These are phyloP conservation scores for Protomyces macrosporus DNA, from an alignment of 1,139 yeast species.

Conservation along the genomic window DNA sequence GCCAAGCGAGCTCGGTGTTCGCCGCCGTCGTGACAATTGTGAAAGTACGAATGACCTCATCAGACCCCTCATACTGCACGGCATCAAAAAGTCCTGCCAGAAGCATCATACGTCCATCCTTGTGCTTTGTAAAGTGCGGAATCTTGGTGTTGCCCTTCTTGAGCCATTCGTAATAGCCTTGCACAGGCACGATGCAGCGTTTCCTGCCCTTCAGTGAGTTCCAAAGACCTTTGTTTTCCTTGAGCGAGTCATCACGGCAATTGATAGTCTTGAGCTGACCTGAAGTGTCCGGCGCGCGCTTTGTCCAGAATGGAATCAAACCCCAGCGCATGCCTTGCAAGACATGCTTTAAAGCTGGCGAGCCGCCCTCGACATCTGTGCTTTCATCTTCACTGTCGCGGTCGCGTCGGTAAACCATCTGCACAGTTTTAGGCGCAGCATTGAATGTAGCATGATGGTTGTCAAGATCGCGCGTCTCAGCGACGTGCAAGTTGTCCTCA, in stretches of 20 bases:
- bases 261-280: constrained; percentile 37
- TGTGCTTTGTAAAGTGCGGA: constrained; percentile 62
- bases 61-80: constrained; percentile 36
- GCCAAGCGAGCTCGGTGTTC: constrained; percentile 48
- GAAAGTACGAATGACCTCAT: constrained; percentile 46
- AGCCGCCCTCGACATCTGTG: neutral
- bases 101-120: constrained; percentile 50
- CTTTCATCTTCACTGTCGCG: neutral
- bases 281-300: constrained; percentile 37
- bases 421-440: constrained; percentile 15
- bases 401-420: constrained; percentile 14
- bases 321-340: constrained; percentile 48
- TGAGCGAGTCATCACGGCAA: constrained; percentile 38
- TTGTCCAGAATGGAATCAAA: constrained; percentile 51
- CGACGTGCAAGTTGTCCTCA: constrained; percentile 6
- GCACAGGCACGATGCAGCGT: constrained; percentile 66
- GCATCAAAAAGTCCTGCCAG: constrained; percentile 63
- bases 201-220: constrained; percentile 37
- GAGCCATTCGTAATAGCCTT: constrained; percentile 84
- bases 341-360: neutral
- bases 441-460: constrained; percentile 15
- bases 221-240: constrained; percentile 36
- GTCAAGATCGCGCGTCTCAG: constrained; percentile 15
- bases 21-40: constrained; percentile 74
- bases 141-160: constrained; percentile 40